Base-by-base conservation (phyloP, 2,329 filamentous ascomycete genomes). In the Pyrenophora seminiperda region DNA sequence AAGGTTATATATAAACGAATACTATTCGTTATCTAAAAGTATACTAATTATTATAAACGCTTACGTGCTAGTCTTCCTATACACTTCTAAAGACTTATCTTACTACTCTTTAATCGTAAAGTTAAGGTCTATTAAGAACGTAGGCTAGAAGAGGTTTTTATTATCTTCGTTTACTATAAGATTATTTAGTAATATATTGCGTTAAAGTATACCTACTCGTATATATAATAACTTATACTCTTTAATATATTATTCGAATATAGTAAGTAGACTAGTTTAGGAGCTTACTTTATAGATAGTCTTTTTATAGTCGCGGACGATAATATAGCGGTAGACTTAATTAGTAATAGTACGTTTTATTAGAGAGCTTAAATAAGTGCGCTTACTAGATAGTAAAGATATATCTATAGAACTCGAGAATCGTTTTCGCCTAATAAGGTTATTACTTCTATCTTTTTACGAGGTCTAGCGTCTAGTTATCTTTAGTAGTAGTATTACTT, bases 1-100 rank as follows among this genome's bases (percentile, higher is more conserved):
- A 9, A 79, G 68, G 52, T 80, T 73, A 56, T 81, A 73, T 66
- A 79, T 78, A 22, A 78, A 78, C 1, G 68, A 76, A 58, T 80
- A 72, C 31, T 73, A 50, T 58, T 79, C 71, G 9, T 69, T 32
- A 11, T 61, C 49, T 7, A 72, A 49, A 31, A 81, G 72, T 2
- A 66, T 67, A 0, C 76, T 72, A 47, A 80, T 78, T 4, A 75
- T 75, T 71, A 80, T 79, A 46, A 79, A 80, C 1, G 72, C 74
- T 55, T 68, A 68, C 15, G 75, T 80, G 9, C 76, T 74, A 1
- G 74, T 78, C 61, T 75, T 79, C 1, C 73, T 70, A 41, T 61
- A 71, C 22, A 73, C 73, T 47, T 75, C 74, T 1, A 70, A 77
- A n/a, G 67, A 10, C n/a, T 53, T 51, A n/a, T 66, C 61, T 29